Conservation (phyloP, 495 filamentous ascomycete genomes). For the Polyplosphaeria fusca region DNA sequence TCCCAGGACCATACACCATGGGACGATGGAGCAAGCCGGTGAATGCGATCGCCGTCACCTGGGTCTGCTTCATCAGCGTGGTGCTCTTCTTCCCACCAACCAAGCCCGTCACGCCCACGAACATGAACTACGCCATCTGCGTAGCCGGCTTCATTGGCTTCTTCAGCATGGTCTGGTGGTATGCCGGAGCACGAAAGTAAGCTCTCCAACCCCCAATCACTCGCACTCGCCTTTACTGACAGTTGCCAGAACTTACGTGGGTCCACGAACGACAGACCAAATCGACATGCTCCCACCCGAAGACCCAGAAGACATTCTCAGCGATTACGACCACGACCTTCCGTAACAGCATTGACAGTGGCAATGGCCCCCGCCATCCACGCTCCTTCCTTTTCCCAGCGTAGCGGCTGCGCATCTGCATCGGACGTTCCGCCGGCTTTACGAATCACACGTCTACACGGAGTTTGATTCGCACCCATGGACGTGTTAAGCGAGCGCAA, state of each 20-base stretch:
- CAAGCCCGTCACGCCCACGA: slow-evolving; percentile 58
- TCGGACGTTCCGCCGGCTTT: neutral
- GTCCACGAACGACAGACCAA: slow-evolving; percentile 33
- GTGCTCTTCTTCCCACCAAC: slow-evolving; percentile 65
- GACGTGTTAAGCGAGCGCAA: slow-evolving; percentile 11
- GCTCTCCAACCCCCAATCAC: slow-evolving; percentile 22
- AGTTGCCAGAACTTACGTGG: slow-evolving; percentile 34
- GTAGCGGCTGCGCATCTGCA: slow-evolving; percentile 2
- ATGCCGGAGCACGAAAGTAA: slow-evolving; percentile 56
- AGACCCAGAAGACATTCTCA: slow-evolving; percentile 34
- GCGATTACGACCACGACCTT: slow-evolving; percentile 18
- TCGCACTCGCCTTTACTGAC: neutral
- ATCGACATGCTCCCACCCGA: slow-evolving; percentile 35
- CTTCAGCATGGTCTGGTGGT: slow-evolving; percentile 67
- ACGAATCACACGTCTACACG: neutral
- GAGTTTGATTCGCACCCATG: neutral
- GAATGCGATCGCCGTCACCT: slow-evolving; percentile 59
- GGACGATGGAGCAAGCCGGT: slow-evolving; percentile 58
- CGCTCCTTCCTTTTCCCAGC: neutral
- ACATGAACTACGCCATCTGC: slow-evolving; percentile 71
- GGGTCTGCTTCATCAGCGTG: slow-evolving; percentile 66
- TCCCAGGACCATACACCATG: slow-evolving; percentile 62
- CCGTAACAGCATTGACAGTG: neutral
- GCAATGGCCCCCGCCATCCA: neutral
- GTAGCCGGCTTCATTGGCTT: slow-evolving; percentile 61